Evolutionary conservation across 23 red algal genomes (phyloP).

Genomic region (Cyanidioschyzon merolae): DNA sequence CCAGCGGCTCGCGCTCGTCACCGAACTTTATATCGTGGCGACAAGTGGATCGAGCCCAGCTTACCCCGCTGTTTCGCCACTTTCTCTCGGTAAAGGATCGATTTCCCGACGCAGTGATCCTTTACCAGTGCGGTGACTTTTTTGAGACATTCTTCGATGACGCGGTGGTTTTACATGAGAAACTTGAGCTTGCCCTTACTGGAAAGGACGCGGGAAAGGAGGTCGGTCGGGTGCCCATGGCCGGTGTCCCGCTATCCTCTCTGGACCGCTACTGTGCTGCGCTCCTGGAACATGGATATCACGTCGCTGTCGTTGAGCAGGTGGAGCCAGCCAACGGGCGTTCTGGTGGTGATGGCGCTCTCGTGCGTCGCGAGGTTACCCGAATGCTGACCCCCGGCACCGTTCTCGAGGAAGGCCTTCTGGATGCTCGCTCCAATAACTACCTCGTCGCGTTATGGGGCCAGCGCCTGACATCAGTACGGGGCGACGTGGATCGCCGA

Average conservation of each 20-base stretch:
- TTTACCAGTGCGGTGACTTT: conserved; percentile 85
- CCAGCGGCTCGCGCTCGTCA: too few species aligned
- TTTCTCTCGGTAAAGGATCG: neutral
- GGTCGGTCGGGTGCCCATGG: conserved; percentile 62
- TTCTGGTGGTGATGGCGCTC: conserved; percentile 25
- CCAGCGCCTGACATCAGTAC: neutral
- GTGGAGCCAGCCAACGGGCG: conserved; percentile 28
- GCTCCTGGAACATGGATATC: conserved; percentile 33
- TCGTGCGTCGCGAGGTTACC: conserved; percentile 67
- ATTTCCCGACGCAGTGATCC: conserved; percentile 27
- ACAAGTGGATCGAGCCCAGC: conserved; percentile 4
- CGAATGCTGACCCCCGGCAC: conserved; percentile 70
- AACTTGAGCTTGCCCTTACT: conserved; percentile 67
- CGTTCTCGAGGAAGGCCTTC: conserved; percentile 38
- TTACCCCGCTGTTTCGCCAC: conserved; percentile 23
- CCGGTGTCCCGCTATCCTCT: conserved; percentile 60
- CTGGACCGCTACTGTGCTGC: conserved; percentile 58
- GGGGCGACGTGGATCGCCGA: neutral
- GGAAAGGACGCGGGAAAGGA: conserved; percentile 66
- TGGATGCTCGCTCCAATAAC: conserved; percentile 41
- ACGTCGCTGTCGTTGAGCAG: conserved; percentile 81
- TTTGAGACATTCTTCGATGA: conserved; percentile 90
- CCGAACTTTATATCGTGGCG: neutral
- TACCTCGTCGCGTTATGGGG: conserved; percentile 49
- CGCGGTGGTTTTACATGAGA: conserved; percentile 34